Percentiles rank a stretch among this genome's conserved stretches.
These are phyloP conservation scores for Austroboletus sp. DNA, from an alignment of 1,284 basidiomycete species.

Conservation along the genomic window DNA sequence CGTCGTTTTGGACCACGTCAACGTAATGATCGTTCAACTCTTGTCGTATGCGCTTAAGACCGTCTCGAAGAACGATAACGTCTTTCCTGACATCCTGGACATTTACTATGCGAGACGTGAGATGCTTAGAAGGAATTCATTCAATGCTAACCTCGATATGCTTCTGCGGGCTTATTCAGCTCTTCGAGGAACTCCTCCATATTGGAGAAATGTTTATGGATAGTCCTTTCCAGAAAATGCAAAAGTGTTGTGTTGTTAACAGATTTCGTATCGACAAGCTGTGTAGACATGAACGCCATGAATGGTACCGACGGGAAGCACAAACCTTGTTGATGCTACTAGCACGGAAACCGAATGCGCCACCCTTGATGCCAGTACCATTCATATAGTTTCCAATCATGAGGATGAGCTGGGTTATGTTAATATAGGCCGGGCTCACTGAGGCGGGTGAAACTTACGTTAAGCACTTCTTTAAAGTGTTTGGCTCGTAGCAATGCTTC, in stretches of 20 bases:
- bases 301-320: not conserved
- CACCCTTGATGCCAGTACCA: slow-evolving; percentile 91
- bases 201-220: slow-evolving; percentile 81
- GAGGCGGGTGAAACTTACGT: slow-evolving; percentile 42
- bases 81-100: slow-evolving; percentile 72
- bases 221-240: slow-evolving; percentile 89
- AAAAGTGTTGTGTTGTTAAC: slow-evolving; percentile 87
- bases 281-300: slow-evolving; percentile 1
- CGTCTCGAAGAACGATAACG: slow-evolving; percentile 67
- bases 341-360: slow-evolving; percentile 94
- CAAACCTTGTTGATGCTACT: slow-evolving; percentile 92
- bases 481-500: slow-evolving; percentile 69
- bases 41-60: slow-evolving; percentile 67
- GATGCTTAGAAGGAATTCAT: not conserved
- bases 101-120: slow-evolving; percentile 48
- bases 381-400: slow-evolving; percentile 98
- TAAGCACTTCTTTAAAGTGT: slow-evolving; percentile 81
- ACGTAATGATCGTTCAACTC: slow-evolving; percentile 77
- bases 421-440: slow-evolving; percentile 13
- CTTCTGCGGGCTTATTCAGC: slow-evolving; percentile 83
- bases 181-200: slow-evolving; percentile 89
- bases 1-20: slow-evolving; percentile 63
- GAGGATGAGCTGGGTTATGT: slow-evolving; percentile 66
- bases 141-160: slow-evolving; percentile 70
- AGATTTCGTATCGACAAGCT: slow-evolving; percentile 97